phyloP scores from a whole-genome alignment of 352 stramenopile genomes.

The Phytophthora constricta region DNA sequence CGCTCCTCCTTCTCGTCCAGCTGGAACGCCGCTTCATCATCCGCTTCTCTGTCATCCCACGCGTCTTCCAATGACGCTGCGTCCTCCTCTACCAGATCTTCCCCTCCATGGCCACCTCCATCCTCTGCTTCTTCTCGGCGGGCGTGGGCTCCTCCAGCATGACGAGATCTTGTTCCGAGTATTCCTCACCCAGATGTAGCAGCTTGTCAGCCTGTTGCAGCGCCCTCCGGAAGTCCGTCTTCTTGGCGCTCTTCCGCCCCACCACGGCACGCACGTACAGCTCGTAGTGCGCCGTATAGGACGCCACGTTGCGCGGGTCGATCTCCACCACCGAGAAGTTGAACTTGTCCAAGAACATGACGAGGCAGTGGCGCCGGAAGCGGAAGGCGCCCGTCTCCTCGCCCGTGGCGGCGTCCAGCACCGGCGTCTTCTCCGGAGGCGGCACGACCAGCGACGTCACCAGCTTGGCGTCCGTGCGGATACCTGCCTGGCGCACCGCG shows the following conservation, averaged over 20 bases:
- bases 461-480: conserved; percentile 51
- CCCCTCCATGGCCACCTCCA: conserved; percentile 24
- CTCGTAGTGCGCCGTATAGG: conserved; percentile 64
- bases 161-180: conserved; percentile 40
- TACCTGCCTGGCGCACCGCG: conserved; percentile 42
- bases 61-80: conserved; percentile 21
- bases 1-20: conserved; percentile 25
- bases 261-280: conserved; percentile 38
- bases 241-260: conserved; percentile 39
- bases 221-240: conserved; percentile 42
- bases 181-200: conserved; percentile 49
- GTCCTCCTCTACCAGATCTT: conserved; percentile 11
- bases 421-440: conserved; percentile 38
- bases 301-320: conserved; percentile 40
- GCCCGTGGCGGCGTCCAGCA: conserved; percentile 27
- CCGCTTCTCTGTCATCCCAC: conserved; percentile 26
- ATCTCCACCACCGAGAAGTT: conserved; percentile 61
- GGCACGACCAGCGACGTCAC: conserved; percentile 43
- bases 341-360: conserved; percentile 78
- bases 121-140: conserved; percentile 43
- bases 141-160: conserved; percentile 39
- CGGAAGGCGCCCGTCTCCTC: conserved; percentile 34
- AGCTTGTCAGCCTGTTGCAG: conserved; percentile 43
- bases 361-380: conserved; percentile 42
- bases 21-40: conserved; percentile 12